A percentile compares a stretch with the other conserved stretches of the same genome.
Evolutionary conservation across 495 filamentous ascomycete genomes (phyloP).

Genomic region (Delitschia confertaspora): DNA sequence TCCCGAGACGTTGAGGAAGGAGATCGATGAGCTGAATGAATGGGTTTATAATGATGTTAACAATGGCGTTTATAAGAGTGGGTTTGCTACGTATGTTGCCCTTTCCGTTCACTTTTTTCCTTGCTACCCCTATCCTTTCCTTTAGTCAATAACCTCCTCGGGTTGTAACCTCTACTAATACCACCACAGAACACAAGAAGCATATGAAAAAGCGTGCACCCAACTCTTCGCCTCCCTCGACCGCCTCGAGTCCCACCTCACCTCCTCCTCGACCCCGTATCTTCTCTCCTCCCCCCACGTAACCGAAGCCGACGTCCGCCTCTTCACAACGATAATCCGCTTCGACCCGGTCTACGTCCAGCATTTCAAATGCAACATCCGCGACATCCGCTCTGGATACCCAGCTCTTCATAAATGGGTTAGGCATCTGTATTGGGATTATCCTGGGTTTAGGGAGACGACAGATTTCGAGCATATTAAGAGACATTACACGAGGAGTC

Average conservation of each 20-base stretch:
- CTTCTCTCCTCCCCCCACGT: slow-evolving; percentile 55
- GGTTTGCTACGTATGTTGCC: slow-evolving; percentile 50
- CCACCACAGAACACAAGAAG: slow-evolving; percentile 50
- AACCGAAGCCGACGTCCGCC: slow-evolving; percentile 75
- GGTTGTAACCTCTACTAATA: too few species aligned
- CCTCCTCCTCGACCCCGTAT: slow-evolving; percentile 48
- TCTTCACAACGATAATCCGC: slow-evolving; percentile 75
- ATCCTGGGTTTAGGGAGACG: slow-evolving; percentile 52
- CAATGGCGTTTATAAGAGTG: slow-evolving; percentile 76
- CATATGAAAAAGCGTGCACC: slow-evolving; percentile 60
- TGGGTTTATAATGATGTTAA: slow-evolving; percentile 84
- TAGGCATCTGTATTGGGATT: slow-evolving; percentile 59
- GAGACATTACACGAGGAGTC: slow-evolving; percentile 62
- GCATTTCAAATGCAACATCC: slow-evolving; percentile 88
- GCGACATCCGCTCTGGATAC: slow-evolving; percentile 71
- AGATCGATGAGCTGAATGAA: slow-evolving; percentile 68
- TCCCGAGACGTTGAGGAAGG: slow-evolving; percentile 45
- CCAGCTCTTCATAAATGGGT: slow-evolving; percentile 62
- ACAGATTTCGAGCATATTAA: slow-evolving; percentile 65
- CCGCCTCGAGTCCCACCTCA: slow-evolving; percentile 57
- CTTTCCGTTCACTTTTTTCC: not conserved
- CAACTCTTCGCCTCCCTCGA: slow-evolving; percentile 66
- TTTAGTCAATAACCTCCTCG: too few species aligned
- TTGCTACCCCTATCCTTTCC: slow-evolving; percentile 40
- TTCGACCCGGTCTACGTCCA: slow-evolving; percentile 88